A percentile compares a stretch with the other conserved stretches of the same genome.
phyloP scores from a whole-genome alignment of 2,329 filamentous ascomycete species.

The Pyricularia grisea region DNA sequence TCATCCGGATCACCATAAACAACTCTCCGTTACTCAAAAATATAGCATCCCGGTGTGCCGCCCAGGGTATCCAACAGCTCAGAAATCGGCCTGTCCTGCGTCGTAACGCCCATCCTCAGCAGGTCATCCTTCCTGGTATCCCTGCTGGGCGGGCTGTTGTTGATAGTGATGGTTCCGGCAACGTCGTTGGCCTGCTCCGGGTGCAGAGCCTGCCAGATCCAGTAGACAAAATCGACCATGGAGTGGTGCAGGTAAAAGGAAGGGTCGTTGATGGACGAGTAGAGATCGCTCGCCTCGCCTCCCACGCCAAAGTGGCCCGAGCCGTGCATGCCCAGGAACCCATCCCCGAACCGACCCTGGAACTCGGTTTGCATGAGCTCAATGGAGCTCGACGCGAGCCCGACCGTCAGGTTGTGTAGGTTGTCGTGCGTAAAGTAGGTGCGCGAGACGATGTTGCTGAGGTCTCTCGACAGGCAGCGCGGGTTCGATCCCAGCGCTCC shows the following conservation, averaged over 20 bases:
- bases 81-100: background rate
- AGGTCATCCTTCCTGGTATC: constrained; percentile 16
- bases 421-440: constrained; percentile 13
- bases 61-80: background rate
- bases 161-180: background rate
- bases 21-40: background rate
- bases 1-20: background rate
- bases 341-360: constrained; percentile 13
- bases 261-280: constrained; percentile 21
- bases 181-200: constrained; percentile 7
- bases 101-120: constrained; percentile 13
- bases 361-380: constrained; percentile 16
- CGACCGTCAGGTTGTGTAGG: constrained; percentile 11
- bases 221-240: constrained; percentile 22
- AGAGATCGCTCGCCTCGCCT: constrained; percentile 24
- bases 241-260: constrained; percentile 24
- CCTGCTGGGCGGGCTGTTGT: constrained; percentile 9
- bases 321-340: constrained; percentile 18
- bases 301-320: constrained; percentile 24
- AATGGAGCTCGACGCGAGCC: constrained; percentile 8
- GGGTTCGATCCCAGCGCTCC: constrained; percentile 21
- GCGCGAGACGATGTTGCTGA: constrained; percentile 11
- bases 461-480: constrained; percentile 23
- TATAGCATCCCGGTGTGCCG: background rate
- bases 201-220: constrained; percentile 26